Base-by-base conservation (phyloP, 1,284 basidiomycete species). In the Malassezia globosa region DNA sequence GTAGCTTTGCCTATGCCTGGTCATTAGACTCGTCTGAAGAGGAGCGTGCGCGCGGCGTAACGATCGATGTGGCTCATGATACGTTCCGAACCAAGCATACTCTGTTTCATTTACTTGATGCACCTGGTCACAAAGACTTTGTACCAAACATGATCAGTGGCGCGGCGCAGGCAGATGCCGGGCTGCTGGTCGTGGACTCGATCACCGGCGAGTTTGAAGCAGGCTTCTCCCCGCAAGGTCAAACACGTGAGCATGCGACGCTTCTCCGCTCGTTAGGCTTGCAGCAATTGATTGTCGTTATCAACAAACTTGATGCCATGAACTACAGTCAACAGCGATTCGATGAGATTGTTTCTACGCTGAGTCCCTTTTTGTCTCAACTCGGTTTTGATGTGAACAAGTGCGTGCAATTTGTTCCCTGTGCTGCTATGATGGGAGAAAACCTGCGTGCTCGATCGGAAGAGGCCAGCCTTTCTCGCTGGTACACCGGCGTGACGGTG, bases 91-190 rank as follows among this genome's bases (percentile, higher is more conserved):
- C 89, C 0, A 75, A 80, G 0, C 79, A 85, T 60, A 79, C 85
- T 42, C 79, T 81, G 49, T 83, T 96, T 58, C 95, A 89, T 1
- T 80, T 97, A 18, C 80, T 97, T 22, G 92, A 97, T 63, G 92
- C 94, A 0, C 92, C 92, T 0, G 92, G 92, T 0, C 92, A 97
- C 73, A 85, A 83, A 58, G 94, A 97, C 66, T 97, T 97, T 63
- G 85, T 97, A 48, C 92, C 94, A 0, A 96, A 96, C 68, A 97
- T 97, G 94, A 97, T 97, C 51, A 92, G 87, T 0, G 92, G 92
- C 1, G 92, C 92, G 2, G 83, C 90, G 0, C 92, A 96, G 73
- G 94, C 94, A 0, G 92, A 97, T 63, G 88, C 87, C 29, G 90
- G 92, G 1, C 74, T 97, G 4, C 79, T 97, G n/a, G 92, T 97